Conservation (phyloP, 495 filamentous ascomycete genomes). For the Penicillium angulare region DNA sequence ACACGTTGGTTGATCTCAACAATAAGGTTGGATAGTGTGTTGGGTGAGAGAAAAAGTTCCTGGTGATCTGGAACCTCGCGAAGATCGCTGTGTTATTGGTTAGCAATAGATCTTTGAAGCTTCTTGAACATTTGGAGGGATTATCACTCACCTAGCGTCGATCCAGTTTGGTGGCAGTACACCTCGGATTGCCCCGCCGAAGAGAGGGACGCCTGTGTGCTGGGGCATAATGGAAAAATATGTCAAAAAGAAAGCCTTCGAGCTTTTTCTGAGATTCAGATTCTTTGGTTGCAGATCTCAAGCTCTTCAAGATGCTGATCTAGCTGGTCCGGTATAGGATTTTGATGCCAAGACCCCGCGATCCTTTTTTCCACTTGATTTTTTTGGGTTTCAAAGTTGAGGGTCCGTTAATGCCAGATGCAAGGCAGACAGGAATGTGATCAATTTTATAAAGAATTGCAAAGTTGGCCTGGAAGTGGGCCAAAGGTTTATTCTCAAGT, state of each 20-base stretch:
- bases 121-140: slow-evolving; percentile 5
- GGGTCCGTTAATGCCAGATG: no score
- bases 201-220: no score
- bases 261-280: not conserved
- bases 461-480: not conserved
- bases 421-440: not conserved
- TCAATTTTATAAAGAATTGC: no score
- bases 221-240: no score
- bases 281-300: not conserved
- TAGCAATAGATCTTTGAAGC: slow-evolving; percentile 7
- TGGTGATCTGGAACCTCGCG: slow-evolving; percentile 93
- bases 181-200: slow-evolving; percentile 75
- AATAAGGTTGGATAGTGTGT: slow-evolving; percentile 77
- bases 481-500: not conserved
- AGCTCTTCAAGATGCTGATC: not conserved
- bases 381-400: not conserved
- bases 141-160: slow-evolving; percentile 69
- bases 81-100: slow-evolving; percentile 57
- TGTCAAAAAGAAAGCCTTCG: no score
- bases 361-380: slow-evolving; percentile 3
- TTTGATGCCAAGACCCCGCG: slow-evolving; percentile 12
- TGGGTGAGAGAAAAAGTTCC: slow-evolving; percentile 82
- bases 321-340: slow-evolving; percentile 3
- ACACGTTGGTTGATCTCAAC: slow-evolving; percentile 85
- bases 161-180: slow-evolving; percentile 70